A percentile compares a stretch with the other conserved stretches of the same genome.
phyloP scores from a whole-genome alignment of 768 basidiomycete genomes.

The Neoboletus magnificus region DNA sequence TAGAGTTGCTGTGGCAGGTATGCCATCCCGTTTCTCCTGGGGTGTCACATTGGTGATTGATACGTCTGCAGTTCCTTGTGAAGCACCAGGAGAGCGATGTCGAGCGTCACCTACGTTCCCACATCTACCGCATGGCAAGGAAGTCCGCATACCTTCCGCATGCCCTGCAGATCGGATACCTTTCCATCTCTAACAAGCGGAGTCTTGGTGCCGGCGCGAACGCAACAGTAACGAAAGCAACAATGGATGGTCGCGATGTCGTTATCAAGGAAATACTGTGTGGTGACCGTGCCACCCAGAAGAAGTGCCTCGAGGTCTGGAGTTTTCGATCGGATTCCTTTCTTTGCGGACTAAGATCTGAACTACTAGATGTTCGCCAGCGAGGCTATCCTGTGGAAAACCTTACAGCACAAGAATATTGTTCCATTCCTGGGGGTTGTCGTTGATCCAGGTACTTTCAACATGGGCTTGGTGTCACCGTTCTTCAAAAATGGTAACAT shows the following conservation, averaged over 20 bases:
- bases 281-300: neutral
- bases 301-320: slow-evolving; percentile 13
- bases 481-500: slow-evolving; percentile 24
- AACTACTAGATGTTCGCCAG: slow-evolving; percentile 18
- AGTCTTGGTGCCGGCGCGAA: slow-evolving; percentile 13
- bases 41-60: neutral
- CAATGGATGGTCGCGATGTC: slow-evolving; percentile 11
- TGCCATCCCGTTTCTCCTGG: neutral
- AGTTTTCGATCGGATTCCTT: neutral
- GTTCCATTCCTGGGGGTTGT: slow-evolving; percentile 25
- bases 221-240: slow-evolving; percentile 21
- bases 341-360: neutral
- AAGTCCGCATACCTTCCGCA: slow-evolving; percentile 25
- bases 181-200: neutral
- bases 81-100: neutral
- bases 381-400: slow-evolving; percentile 29
- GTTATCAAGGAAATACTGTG: slow-evolving; percentile 26
- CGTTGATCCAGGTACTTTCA: neutral
- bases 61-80: slow-evolving; percentile 12
- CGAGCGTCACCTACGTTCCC: slow-evolving; percentile 13
- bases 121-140: slow-evolving; percentile 29
- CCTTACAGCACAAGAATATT: slow-evolving; percentile 26
- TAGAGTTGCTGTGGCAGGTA: slow-evolving; percentile 27
- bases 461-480: slow-evolving; percentile 23
- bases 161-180: slow-evolving; percentile 10